Conservation (phyloP, 148 eudicot genomes). For the Salicornia ramosissima region DNA sequence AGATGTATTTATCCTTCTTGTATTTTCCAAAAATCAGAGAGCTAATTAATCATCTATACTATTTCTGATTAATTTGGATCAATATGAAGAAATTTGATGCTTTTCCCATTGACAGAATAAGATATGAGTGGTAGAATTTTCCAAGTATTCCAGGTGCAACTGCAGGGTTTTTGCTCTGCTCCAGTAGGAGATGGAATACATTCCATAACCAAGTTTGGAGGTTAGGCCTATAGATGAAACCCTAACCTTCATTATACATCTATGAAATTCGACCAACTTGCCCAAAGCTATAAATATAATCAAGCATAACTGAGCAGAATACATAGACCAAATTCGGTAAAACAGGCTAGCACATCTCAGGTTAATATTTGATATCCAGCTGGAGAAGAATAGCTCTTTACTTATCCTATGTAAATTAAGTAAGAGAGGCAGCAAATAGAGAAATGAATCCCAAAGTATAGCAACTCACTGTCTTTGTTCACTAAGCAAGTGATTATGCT, state of each 20-base stretch:
- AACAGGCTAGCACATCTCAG: not conserved
- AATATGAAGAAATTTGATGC: not conserved
- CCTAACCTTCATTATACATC: too few relatives aligned
- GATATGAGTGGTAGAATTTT: too few relatives aligned
- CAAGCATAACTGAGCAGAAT: not conserved
- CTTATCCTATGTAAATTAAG: not conserved
- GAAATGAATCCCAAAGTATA: not conserved
- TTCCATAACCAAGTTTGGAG: too few relatives aligned
- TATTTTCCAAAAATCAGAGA: not conserved
- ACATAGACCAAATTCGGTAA: not conserved
- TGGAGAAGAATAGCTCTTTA: not conserved
- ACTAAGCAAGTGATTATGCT: constrained; percentile 44
- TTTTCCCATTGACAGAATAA: too few relatives aligned
- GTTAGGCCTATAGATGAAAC: too few relatives aligned
- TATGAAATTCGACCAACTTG: not conserved
- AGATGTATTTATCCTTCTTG: not conserved
- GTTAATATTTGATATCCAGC: not conserved
- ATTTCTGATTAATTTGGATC: not conserved
- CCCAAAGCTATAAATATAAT: not conserved
- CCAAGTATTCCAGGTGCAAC: too few relatives aligned
- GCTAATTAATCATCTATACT: not conserved
- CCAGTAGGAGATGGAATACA: too few relatives aligned
- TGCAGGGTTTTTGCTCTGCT: too few relatives aligned
- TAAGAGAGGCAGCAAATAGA: not conserved
- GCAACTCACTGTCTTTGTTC: constrained; percentile 25